These are phyloP conservation scores for Pythium brachiatum DNA, from an alignment of 352 stramenopile species.

Conservation along the genomic window DNA sequence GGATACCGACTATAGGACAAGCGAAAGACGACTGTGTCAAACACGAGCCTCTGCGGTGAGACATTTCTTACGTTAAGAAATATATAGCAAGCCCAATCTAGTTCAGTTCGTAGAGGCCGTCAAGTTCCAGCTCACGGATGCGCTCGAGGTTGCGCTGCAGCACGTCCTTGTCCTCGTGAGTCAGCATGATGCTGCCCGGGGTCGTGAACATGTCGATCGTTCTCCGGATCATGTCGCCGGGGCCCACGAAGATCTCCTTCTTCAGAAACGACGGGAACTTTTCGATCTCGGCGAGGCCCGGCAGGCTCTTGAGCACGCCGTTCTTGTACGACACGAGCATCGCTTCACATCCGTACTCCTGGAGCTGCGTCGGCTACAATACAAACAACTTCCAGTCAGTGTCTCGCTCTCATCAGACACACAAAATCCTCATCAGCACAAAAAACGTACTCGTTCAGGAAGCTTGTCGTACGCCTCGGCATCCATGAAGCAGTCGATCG, in stretches of 20 bases:
- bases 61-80: conserved; percentile 9
- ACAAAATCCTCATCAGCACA: neutral
- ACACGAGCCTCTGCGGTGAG: neutral
- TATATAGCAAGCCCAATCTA: conserved; percentile 23
- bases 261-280: conserved; percentile 91
- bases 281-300: conserved; percentile 90
- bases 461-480: conserved; percentile 55
- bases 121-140: conserved; percentile 86
- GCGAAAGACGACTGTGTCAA: too few relatives aligned
- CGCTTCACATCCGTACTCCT: conserved; percentile 89
- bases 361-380: conserved; percentile 54
- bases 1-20: too few relatives aligned
- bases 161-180: conserved; percentile 83
- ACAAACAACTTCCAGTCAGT: neutral
- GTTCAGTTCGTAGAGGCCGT: conserved; percentile 69
- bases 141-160: conserved; percentile 87
- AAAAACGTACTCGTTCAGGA: conserved; percentile 40
- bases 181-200: conserved; percentile 92
- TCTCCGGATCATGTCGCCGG: conserved; percentile 81
- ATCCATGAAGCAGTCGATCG: conserved; percentile 83
- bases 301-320: conserved; percentile 88
- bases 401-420: neutral
- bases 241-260: conserved; percentile 86
- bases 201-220: conserved; percentile 96
- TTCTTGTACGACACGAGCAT: conserved; percentile 93